Evolutionary conservation across 164 flowering plant genomes (phyloP), one percentile per base, ranked within the genome.

Genomic region (Macadamia integrifolia): DNA sequence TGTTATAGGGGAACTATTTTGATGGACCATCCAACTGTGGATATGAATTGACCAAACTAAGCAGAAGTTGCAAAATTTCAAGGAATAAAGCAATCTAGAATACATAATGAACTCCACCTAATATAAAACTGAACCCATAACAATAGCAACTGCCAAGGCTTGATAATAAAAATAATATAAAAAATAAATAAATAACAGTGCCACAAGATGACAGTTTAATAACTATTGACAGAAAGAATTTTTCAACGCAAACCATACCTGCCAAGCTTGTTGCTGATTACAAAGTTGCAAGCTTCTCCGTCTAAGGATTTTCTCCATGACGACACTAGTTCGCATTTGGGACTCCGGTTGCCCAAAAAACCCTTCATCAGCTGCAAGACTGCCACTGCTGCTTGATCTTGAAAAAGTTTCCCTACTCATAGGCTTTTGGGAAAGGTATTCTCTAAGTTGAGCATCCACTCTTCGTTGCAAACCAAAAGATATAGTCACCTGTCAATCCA

Each of bases 191-290:
- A 35, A 35, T 35, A 35, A 35, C 40, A 35, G 5, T 5, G 3
- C 40, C 40, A 35, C 40, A 35, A 2, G 40, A 2, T 35, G 40
- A 35, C 40, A 35, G n/a, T 52, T 35, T 11, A n/a, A 1, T 49
- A 57, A 30, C 28, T 28, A 15, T 8, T 31, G 43, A 50, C 48
- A 32, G 8, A 15, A n/a, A 10, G 15, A 35, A 35, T 50, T 6
- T 40, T 23, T 40, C 28, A 70, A 30, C 61, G 43, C 62, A 69
- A 61, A 70, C 48, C 65, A 42, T 79, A 93, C 99, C 97, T 92
- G 92, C 99, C 99, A 92, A 61, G 80, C 75, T 64, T 72, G 81
- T 66, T 92, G 98, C 68, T 81, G 90, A 69, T 81, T 80, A 46
- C 77, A 81, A 75, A 94, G 72, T 46, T 83, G 92, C 78, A 82